Evolutionary conservation across 2,329 filamentous ascomycete genomes (phyloP).

Genomic region (Cyphellophora attinorum): DNA sequence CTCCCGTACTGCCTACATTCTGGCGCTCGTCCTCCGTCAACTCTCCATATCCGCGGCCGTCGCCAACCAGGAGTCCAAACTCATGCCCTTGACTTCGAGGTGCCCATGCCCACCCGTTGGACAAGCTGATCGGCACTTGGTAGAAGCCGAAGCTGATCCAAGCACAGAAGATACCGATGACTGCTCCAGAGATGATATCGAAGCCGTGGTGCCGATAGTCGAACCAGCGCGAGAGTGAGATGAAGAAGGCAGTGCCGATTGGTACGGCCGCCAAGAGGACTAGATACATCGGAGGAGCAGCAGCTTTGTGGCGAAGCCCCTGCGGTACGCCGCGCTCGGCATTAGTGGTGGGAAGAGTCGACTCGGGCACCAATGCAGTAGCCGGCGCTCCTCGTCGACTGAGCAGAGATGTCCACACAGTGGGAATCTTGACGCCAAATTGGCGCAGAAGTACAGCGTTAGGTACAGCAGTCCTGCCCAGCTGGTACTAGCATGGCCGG

Average conservation of each 20-base stretch:
- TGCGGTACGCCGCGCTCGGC: too few relatives aligned
- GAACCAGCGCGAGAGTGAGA: slow-evolving; percentile 76
- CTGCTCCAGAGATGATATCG: slow-evolving; percentile 76
- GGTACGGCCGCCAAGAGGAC: slow-evolving; percentile 59
- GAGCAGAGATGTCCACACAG: too few relatives aligned
- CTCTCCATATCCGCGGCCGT: too few relatives aligned
- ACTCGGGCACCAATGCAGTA: too few relatives aligned
- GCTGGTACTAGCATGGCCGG: slow-evolving; percentile 64
- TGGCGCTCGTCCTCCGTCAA: too few relatives aligned
- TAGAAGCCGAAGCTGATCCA: slow-evolving; percentile 77
- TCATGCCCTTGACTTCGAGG: slow-evolving; percentile 62
- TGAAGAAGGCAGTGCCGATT: slow-evolving; percentile 66
- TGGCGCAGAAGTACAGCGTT: slow-evolving; percentile 69
- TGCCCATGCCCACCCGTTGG: slow-evolving; percentile 84
- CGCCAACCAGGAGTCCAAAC: slow-evolving; percentile 63
- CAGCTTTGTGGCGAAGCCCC: slow-evolving; percentile 67
- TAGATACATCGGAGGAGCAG: slow-evolving; percentile 73
- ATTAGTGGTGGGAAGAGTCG: too few relatives aligned
- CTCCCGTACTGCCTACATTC: too few relatives aligned
- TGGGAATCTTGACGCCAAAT: slow-evolving; percentile 39
- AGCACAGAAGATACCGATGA: slow-evolving; percentile 63
- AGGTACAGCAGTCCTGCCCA: slow-evolving; percentile 78
- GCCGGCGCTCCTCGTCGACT: too few relatives aligned
- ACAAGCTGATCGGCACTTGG: slow-evolving; percentile 67
- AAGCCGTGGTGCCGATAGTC: slow-evolving; percentile 89